Evolutionary conservation across 2,329 filamentous ascomycete genomes (phyloP).

Genomic region (Alternaria metachromatica): DNA sequence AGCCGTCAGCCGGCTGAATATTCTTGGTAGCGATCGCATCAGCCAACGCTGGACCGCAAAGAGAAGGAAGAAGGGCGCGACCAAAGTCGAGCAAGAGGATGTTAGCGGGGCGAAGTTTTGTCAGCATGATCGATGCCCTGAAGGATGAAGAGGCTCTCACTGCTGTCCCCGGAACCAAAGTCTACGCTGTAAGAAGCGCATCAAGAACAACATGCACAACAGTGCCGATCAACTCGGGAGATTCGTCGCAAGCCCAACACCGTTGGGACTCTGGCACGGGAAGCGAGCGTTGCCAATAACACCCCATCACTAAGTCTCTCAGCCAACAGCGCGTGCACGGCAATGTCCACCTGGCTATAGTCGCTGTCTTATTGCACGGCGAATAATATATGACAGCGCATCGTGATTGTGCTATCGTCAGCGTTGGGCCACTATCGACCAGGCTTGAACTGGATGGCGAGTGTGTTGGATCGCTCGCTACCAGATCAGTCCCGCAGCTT

Average conservation of each 20-base stretch:
- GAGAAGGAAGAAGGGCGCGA: neutral
- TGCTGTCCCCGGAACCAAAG: neutral
- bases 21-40: neutral
- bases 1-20: neutral
- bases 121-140: neutral
- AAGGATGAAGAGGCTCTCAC: neutral
- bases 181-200: neutral
- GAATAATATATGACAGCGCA: slow-evolving; percentile 7
- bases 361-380: slow-evolving; percentile 7
- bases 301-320: slow-evolving; percentile 1
- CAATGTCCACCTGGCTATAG: slow-evolving; percentile 4
- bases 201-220: neutral
- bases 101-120: too few relatives aligned
- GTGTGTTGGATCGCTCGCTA: slow-evolving; percentile 12
- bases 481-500: slow-evolving; percentile 4
- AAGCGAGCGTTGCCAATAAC: slow-evolving; percentile 6
- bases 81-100: neutral
- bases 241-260: neutral
- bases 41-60: neutral
- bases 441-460: slow-evolving; percentile 3
- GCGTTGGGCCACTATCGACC: slow-evolving; percentile 8
- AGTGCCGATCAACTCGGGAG: neutral
- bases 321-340: slow-evolving; percentile 7
- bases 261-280: neutral
- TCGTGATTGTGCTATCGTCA: slow-evolving; percentile 10